Evolutionary conservation across 2,329 filamentous ascomycete species (phyloP), one percentile per base, ranked within the genome.

Genomic region (Hypoxylon sp.): DNA sequence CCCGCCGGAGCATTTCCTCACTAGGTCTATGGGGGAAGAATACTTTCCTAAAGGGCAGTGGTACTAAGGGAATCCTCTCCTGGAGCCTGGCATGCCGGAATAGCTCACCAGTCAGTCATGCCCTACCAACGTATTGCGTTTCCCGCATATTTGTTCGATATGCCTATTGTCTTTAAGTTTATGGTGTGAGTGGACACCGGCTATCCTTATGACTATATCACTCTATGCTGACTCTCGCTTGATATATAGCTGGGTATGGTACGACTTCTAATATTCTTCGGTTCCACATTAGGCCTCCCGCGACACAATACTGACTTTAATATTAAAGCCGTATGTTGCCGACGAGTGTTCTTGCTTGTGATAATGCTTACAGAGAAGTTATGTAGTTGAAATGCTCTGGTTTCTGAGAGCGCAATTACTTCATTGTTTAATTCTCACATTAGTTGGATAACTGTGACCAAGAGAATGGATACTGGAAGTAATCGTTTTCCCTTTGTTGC

Each of bases 41-140:
- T 8, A 53, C 53, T 1, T 61, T 61, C 45, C 64, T 48, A 20
- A 32, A 44, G 30, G 36, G n/a, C 8, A 62, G 63, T 52, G 58
- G 54, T 26, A 18, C 38, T 24, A 49, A 59, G 22, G 56, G 56
- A 44, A 56, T 40, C 12, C 3, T 61, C 12, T 52, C 42, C 48
- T 67, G 60, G 56, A 32, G 50, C 28, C 4, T 42, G 7, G 26
- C 49, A 4, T 48, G n/a, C 2, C 30, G 28, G n/a, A 16, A 48
- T 42, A 16, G 28, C 24, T 20, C 44, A 6, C 14, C 45, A 9
- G 12, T 33, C 45, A 9, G 12, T 33, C 44, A 32, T 14, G 11
- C 11, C 32, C 5, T 20, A 51, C n/a, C 7, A 64, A 7, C 33
- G 32, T 2, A 5, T 58, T 14, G 53, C 33, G 0, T 64, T 48